These are phyloP conservation scores for Calonectria pseudoreteaudii DNA, from an alignment of 2,329 filamentous ascomycete genomes.

Conservation along the genomic window DNA sequence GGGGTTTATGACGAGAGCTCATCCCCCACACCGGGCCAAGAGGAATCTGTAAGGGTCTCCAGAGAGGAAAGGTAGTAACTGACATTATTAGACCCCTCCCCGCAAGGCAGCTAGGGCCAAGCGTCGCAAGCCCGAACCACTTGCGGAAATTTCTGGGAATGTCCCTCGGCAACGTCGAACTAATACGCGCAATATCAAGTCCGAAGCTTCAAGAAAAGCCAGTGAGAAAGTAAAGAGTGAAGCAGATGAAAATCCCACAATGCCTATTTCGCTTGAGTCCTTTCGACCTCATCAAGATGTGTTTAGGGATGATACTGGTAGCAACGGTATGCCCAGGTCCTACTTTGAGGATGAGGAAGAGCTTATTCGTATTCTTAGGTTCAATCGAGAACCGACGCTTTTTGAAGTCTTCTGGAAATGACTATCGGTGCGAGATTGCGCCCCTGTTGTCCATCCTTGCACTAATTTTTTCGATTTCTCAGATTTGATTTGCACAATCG, in stretches of 20 bases:
- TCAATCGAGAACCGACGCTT: constrained; percentile 39
- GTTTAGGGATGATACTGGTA: constrained; percentile 45
- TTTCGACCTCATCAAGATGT: constrained; percentile 44
- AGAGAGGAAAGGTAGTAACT: not conserved
- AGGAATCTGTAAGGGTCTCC: constrained; percentile 57
- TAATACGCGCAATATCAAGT: constrained; percentile 31
- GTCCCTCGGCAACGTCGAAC: constrained; percentile 45
- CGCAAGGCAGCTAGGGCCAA: constrained; percentile 46
- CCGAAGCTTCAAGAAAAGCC: constrained; percentile 31
- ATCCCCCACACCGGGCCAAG: constrained; percentile 56
- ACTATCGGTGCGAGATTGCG: constrained; percentile 40
- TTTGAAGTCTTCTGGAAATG: constrained; percentile 34
- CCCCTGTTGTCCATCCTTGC: not conserved
- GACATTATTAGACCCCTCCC: constrained; percentile 40
- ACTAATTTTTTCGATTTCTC: constrained; percentile 15
- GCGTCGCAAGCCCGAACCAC: constrained; percentile 47
- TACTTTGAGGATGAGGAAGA: not conserved
- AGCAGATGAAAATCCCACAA: constrained; percentile 23
- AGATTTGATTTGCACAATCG: constrained; percentile 49
- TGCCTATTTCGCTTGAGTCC: constrained; percentile 29
- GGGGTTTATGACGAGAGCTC: constrained; percentile 72
- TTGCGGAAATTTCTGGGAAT: constrained; percentile 51
- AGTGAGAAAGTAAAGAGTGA: constrained; percentile 32
- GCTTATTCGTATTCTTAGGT: constrained; percentile 38
- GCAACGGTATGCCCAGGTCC: constrained; percentile 37